Conservation (phyloP, 2,329 filamentous ascomycete genomes). For the Alternaria sp. region DNA sequence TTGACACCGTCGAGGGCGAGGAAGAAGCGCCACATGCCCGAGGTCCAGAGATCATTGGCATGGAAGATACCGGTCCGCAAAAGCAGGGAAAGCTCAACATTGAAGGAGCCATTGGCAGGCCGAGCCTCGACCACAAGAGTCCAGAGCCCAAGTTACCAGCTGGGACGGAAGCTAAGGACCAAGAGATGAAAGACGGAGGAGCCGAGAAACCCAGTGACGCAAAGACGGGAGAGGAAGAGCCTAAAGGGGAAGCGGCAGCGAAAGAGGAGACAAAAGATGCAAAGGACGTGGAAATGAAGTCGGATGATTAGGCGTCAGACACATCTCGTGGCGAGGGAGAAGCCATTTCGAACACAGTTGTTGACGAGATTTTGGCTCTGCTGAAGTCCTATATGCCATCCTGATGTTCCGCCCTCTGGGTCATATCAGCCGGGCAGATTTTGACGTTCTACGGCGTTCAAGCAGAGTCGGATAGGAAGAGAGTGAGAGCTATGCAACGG, state of each 20-base stretch:
- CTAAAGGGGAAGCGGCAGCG: background rate
- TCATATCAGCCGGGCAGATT: background rate
- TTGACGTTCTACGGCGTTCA: background rate
- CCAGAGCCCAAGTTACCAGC: constrained; percentile 20
- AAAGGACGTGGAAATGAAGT: constrained; percentile 17
- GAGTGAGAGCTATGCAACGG: background rate
- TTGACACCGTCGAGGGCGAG: constrained; percentile 49
- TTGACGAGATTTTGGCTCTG: background rate
- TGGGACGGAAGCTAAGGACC: constrained; percentile 19
- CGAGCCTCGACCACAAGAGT: constrained; percentile 40
- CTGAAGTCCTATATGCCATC: background rate
- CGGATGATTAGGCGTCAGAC: constrained; percentile 11
- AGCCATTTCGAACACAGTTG: background rate
- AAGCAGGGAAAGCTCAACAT: constrained; percentile 58
- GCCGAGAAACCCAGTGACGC: background rate
- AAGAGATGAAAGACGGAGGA: constrained; percentile 28
- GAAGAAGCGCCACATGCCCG: constrained; percentile 77
- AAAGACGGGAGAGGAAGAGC: background rate
- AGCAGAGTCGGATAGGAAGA: background rate
- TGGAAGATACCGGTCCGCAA: constrained; percentile 85
- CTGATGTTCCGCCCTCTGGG: background rate
- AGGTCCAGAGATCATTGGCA: constrained; percentile 83
- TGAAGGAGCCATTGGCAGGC: constrained; percentile 46
- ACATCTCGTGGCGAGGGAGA: background rate
- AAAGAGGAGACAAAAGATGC: background rate